Percentiles rank a stretch among this genome's conserved stretches.
Conservation (phyloP, 1,284 basidiomycete species). For the Anthracocystis panici-leucophaei region DNA sequence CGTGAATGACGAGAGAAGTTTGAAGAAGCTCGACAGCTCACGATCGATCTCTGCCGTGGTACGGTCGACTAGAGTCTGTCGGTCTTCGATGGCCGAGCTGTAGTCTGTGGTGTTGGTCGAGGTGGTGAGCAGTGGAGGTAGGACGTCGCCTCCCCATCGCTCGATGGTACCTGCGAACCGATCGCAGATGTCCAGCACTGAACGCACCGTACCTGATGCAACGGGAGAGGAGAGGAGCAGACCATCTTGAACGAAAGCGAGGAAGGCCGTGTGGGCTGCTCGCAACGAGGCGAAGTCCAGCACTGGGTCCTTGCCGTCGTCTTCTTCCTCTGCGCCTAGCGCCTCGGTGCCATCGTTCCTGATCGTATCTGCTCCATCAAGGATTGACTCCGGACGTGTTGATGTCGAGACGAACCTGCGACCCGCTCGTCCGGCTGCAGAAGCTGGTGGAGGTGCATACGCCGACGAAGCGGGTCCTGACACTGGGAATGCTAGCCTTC, state of each 20-base stretch:
- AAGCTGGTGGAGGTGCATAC: slow-evolving; percentile 5
- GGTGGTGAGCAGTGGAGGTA: slow-evolving; percentile 79
- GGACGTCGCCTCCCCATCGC: slow-evolving; percentile 89
- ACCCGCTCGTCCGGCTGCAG: slow-evolving; percentile 13
- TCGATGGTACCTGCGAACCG: slow-evolving; percentile 82
- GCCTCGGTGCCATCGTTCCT: slow-evolving; percentile 17
- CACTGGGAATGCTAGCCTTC: slow-evolving; percentile 40
- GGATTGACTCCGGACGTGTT: slow-evolving; percentile 33
- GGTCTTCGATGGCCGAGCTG: slow-evolving; percentile 76
- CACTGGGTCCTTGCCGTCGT: slow-evolving; percentile 11
- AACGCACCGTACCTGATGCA: slow-evolving; percentile 75
- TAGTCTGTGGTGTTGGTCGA: slow-evolving; percentile 73
- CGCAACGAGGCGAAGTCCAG: slow-evolving; percentile 85
- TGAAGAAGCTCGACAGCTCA: slow-evolving; percentile 38
- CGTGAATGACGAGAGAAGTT: slow-evolving; percentile 27
- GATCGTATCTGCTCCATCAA: slow-evolving; percentile 33
- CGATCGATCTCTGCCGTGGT: slow-evolving; percentile 76
- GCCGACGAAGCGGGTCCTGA: slow-evolving; percentile 39
- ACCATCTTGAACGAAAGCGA: slow-evolving; percentile 83
- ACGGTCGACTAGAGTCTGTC: slow-evolving; percentile 77
- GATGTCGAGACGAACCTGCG: slow-evolving; percentile 40
- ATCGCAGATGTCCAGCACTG: slow-evolving; percentile 84
- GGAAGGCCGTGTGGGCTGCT: slow-evolving; percentile 81
- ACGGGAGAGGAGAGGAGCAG: slow-evolving; percentile 79
- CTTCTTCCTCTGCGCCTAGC: slow-evolving; percentile 45